These are phyloP conservation scores for Cryptomeria japonica DNA, from an alignment of 75 land plant species.

Conservation along the genomic window DNA sequence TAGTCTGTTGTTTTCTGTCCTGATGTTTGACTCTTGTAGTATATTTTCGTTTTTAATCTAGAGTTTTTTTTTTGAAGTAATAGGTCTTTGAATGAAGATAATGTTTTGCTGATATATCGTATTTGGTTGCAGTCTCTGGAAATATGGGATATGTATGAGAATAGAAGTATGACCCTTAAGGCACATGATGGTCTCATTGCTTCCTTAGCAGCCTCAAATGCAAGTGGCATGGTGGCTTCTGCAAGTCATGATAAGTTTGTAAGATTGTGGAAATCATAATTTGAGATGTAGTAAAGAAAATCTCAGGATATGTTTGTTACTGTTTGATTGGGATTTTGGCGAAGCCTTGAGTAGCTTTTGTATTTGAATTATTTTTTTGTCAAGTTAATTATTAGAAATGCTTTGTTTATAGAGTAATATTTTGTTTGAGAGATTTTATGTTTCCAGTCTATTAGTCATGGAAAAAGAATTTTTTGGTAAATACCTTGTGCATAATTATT, in stretches of 20 bases:
- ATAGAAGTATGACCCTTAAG: constrained; percentile 61
- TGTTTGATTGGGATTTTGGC: neutral
- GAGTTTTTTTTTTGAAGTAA: neutral
- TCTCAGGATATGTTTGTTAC: neutral
- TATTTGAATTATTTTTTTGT: neutral
- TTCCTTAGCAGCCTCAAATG: constrained; percentile 72
- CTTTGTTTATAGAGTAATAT: neutral
- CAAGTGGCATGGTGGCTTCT: constrained; percentile 82
- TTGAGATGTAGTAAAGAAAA: neutral
- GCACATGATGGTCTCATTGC: constrained; percentile 89
- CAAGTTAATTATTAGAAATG: neutral
- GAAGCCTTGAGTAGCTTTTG: neutral
- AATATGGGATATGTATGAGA: constrained; percentile 77
- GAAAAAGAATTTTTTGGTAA: too few species aligned
- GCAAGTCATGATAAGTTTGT: constrained; percentile 93
- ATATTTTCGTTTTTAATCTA: neutral
- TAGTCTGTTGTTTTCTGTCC: neutral
- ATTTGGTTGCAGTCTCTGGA: constrained; percentile 58
- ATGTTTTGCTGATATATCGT: constrained; percentile 2
- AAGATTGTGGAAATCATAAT: constrained; percentile 77
- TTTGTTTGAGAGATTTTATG: neutral
- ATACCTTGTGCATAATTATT: too few species aligned
- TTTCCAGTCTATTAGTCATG: too few species aligned
- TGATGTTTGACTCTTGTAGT: neutral
- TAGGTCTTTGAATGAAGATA: neutral